A percentile compares a stretch with the other conserved stretches of the same genome.
Conservation (phyloP, 164 flowering plant genomes). For the Buxus sempervirens region DNA sequence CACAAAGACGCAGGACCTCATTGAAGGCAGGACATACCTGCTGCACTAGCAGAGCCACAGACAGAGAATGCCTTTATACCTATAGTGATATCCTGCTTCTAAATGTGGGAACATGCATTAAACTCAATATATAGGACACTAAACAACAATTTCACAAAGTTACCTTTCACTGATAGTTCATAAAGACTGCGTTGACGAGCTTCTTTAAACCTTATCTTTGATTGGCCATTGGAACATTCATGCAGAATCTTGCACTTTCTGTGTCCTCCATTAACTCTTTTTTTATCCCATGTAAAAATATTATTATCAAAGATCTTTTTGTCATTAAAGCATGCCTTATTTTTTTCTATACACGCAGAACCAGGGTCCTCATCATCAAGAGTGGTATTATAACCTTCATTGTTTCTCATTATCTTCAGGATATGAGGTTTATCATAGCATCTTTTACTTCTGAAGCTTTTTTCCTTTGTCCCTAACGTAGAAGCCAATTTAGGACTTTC, state of each 20-base stretch:
- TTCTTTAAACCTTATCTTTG: conserved; percentile 34
- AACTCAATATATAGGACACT: not conserved
- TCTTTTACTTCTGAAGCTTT: conserved; percentile 9
- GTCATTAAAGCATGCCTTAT: conserved; percentile 11
- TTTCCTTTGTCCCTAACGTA: conserved; percentile 15
- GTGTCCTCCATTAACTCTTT: conserved; percentile 12
- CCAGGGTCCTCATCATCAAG: conserved; percentile 12
- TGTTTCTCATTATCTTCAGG: conserved; percentile 21
- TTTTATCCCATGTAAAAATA: conserved; percentile 12
- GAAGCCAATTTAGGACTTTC: conserved; percentile 15
- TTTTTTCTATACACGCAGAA: conserved; percentile 8
- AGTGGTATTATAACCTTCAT: conserved; percentile 11
- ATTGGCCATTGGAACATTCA: conserved; percentile 7
- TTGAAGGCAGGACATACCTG: not conserved
- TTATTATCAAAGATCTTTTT: conserved; percentile 18
- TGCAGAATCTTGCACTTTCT: conserved; percentile 1
- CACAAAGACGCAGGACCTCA: not conserved
- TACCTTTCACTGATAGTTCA: conserved; percentile 43
- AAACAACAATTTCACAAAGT: not conserved
- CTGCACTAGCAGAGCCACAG: not conserved
- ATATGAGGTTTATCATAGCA: conserved; percentile 4
- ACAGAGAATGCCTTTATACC: not conserved
- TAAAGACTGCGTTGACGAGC: conserved; percentile 48
- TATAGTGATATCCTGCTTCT: conserved; percentile 7
- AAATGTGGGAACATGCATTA: not conserved